Conservation (phyloP, 805 yeast genomes). For the Yarrowia divulgata region DNA sequence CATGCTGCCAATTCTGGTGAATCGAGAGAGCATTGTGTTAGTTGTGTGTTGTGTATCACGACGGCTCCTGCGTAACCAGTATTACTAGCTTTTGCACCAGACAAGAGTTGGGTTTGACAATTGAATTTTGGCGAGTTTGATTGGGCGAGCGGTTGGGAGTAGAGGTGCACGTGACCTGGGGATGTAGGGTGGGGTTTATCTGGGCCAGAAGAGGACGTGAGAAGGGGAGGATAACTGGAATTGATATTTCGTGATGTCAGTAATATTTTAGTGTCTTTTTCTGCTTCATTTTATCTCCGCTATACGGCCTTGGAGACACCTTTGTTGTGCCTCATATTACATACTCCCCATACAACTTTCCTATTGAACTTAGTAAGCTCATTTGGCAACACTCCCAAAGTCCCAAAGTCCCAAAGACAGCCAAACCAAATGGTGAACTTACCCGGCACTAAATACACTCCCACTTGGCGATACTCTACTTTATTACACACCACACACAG, state of each 20-base stretch:
- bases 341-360: too few relatives aligned
- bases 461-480: constrained; percentile 1
- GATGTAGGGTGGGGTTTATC: background rate
- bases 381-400: background rate
- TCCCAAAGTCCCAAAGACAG: too few relatives aligned
- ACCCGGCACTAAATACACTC: constrained; percentile 31
- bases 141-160: constrained; percentile 36
- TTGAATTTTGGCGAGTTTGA: constrained; percentile 36
- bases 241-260: background rate
- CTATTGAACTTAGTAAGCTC: constrained; percentile 4
- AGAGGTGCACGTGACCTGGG: constrained; percentile 22
- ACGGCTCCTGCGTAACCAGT: constrained; percentile 31
- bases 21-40: constrained; percentile 40
- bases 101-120: constrained; percentile 26
- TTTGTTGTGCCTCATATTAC: too few relatives aligned
- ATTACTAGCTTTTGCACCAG: constrained; percentile 24
- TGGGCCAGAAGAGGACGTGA: background rate
- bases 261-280: background rate
- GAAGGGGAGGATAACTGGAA: background rate
- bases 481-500: constrained; percentile 5
- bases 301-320: background rate
- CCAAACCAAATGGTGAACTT: constrained; percentile 9
- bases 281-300: background rate
- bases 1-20: constrained; percentile 36
- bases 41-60: constrained; percentile 31